These are phyloP conservation scores for Podospora australis DNA, from an alignment of 495 filamentous ascomycete species.

Conservation along the genomic window DNA sequence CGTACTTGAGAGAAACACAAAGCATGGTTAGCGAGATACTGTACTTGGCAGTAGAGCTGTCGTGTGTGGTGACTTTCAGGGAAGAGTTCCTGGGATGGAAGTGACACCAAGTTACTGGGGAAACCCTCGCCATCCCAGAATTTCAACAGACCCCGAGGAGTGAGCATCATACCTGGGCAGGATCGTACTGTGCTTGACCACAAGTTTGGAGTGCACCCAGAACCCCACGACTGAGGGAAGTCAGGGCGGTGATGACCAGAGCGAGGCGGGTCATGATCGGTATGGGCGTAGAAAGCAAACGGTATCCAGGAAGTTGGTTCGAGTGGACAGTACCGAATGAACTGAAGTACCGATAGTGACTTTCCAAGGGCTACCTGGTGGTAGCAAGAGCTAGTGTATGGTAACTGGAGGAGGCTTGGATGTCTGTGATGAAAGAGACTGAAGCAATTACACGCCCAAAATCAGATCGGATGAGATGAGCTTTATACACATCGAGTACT, in stretches of 20 bases:
- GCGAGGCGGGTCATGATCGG: slow-evolving; percentile 15
- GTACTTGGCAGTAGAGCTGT: not conserved
- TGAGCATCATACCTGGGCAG: slow-evolving; percentile 14
- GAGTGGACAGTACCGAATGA: not conserved
- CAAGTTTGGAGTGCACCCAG: slow-evolving; percentile 17
- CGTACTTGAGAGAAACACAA: slow-evolving; percentile 22
- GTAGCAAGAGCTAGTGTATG: not conserved
- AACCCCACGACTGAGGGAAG: slow-evolving; percentile 10
- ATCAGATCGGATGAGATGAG: too few relatives aligned
- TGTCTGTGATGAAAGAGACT: not conserved
- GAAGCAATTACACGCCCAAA: not conserved
- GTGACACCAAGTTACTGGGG: not conserved
- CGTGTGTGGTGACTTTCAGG: not conserved
- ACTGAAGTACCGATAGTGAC: too few relatives aligned
- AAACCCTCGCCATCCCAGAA: too few relatives aligned
- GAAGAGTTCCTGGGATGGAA: not conserved
- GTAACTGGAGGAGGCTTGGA: not conserved
- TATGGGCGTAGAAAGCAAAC: not conserved
- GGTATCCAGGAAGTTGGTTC: not conserved
- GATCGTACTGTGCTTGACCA: slow-evolving; percentile 24
- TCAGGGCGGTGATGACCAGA: slow-evolving; percentile 11
- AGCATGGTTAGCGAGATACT: slow-evolving; percentile 3
- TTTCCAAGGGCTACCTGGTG: not conserved
- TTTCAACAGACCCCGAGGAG: not conserved
- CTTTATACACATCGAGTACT: too few relatives aligned